Conservation (phyloP, 305 asterid species). For the Fraxinus platypoda region DNA sequence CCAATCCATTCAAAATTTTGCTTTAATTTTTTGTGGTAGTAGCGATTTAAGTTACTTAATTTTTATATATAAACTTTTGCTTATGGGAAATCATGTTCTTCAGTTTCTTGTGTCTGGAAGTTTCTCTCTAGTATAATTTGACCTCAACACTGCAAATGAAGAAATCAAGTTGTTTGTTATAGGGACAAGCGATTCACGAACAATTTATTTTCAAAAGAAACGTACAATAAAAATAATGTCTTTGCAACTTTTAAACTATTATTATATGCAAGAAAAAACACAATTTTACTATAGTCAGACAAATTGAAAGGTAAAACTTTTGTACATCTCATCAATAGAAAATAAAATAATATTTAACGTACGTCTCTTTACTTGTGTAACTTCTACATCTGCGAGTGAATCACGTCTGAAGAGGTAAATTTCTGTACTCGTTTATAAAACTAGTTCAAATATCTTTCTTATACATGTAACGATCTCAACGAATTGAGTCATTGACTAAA, state of each 20-base stretch:
- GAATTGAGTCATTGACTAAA: neutral
- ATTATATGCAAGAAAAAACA: neutral
- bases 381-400: neutral
- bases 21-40: neutral
- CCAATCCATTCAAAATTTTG: constrained; percentile 3
- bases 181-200: neutral
- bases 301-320: neutral
- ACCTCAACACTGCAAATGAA: neutral
- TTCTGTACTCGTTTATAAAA: neutral
- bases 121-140: neutral
- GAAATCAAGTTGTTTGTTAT: neutral
- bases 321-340: neutral
- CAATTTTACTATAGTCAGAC: neutral
- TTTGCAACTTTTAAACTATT: neutral
- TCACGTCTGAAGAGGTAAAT: neutral
- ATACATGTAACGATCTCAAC: neutral
- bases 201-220: neutral
- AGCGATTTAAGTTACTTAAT: neutral
- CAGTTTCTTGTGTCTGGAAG: neutral
- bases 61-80: neutral
- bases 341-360: neutral
- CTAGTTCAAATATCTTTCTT: neutral
- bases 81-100: neutral
- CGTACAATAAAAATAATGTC: neutral
- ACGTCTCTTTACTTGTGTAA: neutral